Percentiles rank a stretch among this genome's conserved stretches.
phyloP scores from a whole-genome alignment of 2,329 filamentous ascomycete genomes.

The Aspergillus transmontanensis region DNA sequence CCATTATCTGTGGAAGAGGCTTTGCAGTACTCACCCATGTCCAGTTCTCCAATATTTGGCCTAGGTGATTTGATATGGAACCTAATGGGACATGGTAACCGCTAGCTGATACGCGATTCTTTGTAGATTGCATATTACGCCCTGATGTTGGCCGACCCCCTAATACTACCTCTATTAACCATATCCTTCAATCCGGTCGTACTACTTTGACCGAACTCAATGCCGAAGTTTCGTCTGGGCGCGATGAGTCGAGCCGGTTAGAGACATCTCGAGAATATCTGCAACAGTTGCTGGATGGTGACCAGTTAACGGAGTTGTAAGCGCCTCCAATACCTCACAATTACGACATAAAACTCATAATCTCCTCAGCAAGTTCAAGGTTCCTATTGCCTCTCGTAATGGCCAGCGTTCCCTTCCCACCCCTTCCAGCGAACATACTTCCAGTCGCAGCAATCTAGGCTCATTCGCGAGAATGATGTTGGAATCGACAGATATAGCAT shows the following conservation, averaged over 20 bases:
- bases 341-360: slow-evolving; percentile 17
- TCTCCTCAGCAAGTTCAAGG: slow-evolving; percentile 45
- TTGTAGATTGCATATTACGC: slow-evolving; percentile 44
- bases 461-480: slow-evolving; percentile 59
- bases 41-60: slow-evolving; percentile 51
- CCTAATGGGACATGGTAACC: slow-evolving; percentile 15
- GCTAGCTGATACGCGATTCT: slow-evolving; percentile 22
- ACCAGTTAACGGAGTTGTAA: slow-evolving; percentile 57
- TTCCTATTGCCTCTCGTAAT: slow-evolving; percentile 32
- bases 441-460: slow-evolving; percentile 44
- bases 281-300: slow-evolving; percentile 70
- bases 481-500: slow-evolving; percentile 47
- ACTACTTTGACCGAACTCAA: slow-evolving; percentile 69
- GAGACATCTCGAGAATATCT: slow-evolving; percentile 75
- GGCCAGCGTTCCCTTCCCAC: slow-evolving; percentile 21
- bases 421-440: slow-evolving; percentile 22
- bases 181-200: slow-evolving; percentile 55
- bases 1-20: slow-evolving; percentile 51
- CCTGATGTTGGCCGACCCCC: slow-evolving; percentile 46
- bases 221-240: slow-evolving; percentile 64
- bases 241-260: slow-evolving; percentile 61
- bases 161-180: slow-evolving; percentile 42
- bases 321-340: slow-evolving; percentile 15
- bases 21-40: slow-evolving; percentile 53
- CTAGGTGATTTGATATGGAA: slow-evolving; percentile 36